Evolutionary conservation across 2,329 filamentous ascomycete species (phyloP), one percentile per base, ranked within the genome.

Genomic region (Fusarium tjaetaba): DNA sequence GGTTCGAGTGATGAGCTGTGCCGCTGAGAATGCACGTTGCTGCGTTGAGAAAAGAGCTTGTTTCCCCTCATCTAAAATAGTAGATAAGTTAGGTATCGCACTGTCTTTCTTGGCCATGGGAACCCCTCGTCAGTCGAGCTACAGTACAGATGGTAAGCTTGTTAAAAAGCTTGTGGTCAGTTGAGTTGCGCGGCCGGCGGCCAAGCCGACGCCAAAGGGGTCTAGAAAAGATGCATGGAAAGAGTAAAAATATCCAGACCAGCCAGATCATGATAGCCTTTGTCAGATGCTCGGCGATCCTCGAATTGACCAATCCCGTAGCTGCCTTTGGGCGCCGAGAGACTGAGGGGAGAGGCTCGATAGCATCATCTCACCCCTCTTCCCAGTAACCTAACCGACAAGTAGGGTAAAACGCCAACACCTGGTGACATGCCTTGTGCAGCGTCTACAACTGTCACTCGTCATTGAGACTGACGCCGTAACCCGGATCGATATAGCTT

Each of bases 201-300:
- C 72, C 68, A 63, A 66, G 65, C 72, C 72, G 72, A 67, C 45
- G 46, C 56, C 65, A 67, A 61, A 61, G 34, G 34, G 55, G 61
- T 49, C 43, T 67, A 58, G 69, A 70, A 66, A 57, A 53, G 57
- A 70, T 70, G 69, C 34, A 72, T 70, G 56, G 60, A 72, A 61
- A 61, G 55, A 65, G 46, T 65, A 39, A 68, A 62, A 60, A 59
- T 45, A 43, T n/a, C 41, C 55, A 32, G 38, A 24, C 65, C 49
- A 69, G 66, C 41, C 55, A 38, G 39, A 32, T 53, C 46, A 65
- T 66, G 38, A 52, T 61, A 34, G 46, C 34, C 51, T 41, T 30
- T 36, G 48, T 38, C 10, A 41, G 46, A 58, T 46, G 34, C 32
- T 65, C 11, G 63, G n/a, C 41, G 46, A 72, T 68, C 32, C 36